Evolutionary conservation across 2,329 filamentous ascomycete genomes (phyloP), one percentile per base, ranked within the genome.

Genomic region (Fragosphaeria purpurea): DNA sequence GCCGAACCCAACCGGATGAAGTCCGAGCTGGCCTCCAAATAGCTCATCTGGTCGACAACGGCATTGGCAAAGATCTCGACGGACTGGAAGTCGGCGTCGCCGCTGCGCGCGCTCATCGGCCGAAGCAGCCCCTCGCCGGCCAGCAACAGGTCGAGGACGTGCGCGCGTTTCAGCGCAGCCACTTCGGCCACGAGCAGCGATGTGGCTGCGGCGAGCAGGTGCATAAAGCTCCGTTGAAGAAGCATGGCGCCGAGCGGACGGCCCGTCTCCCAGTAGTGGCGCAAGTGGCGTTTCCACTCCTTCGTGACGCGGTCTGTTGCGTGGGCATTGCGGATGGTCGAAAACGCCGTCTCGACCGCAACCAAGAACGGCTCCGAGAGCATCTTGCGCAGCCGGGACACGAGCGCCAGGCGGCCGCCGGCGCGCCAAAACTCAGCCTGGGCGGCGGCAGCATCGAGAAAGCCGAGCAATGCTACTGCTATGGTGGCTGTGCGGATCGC

Each of bases 161-260:
- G 80, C 11, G 74, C 72, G 41, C 77, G 73, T 48, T 76, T 74
- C 39, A 86, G 69, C 12, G 72, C 67, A n/a, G 77, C 70, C 6
- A 76, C 74, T 41, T 84, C 80, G 35, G 79, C 75, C 13, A 88
- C 74, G 53, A 91, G 71, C 33, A 91, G 75, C 11, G 87, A 86
- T 2, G 87, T 88, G 49, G 80, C 84, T 2, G 88, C 81, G 37
- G 89, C 83, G 10, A 96, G 74, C 35, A 97, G 78, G 65, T 82
- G 83, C 75, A 94, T 88, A 63, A 95, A 94, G 56, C 85, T 89
- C 61, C 88, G 82, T 64, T 95, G 89, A 30, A 98, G 69, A 6
- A 97, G 76, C 84, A 96, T 93, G 10, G 90, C 88, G 8, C 93
- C 89, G 42, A 98, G 70, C 0, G 94, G 91, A 22, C 88, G 80